Base-by-base conservation (phyloP, 225 moss, liverwort and hornwort genomes). In the Thuidium tamariscinum region DNA sequence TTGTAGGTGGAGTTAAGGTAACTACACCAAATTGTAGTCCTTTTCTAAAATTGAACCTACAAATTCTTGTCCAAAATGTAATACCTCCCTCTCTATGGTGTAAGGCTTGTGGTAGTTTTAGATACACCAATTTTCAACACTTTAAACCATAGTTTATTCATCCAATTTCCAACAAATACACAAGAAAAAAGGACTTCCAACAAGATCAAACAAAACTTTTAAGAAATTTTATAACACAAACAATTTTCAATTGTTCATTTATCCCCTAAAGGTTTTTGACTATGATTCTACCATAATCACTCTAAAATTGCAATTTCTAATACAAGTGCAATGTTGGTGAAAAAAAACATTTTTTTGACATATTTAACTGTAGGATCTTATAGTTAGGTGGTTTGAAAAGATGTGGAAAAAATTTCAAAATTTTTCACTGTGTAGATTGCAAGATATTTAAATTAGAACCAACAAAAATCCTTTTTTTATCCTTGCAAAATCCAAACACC, bases 11-110 rank as follows among this genome's bases (percentile, higher is more conserved):
- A 27, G 0, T 42, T 5, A 44, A 16, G 10, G 16, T 44, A 27
- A 10, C 3, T 42, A 1, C 1, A 5, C 2, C 16, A 27, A 69
- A 42, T 3, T 16, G 0, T 27, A 4, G 3, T 5, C 26, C 0
- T 42, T 37, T 42, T 42, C 5, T 16, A 70, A 44, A 42, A 42
- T 16, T 9, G 7, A 2, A 0, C 2, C 27, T 70, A 27, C 5
- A 70, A 42, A 9, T 42, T 70, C 2, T 42, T 16, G 16, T 26
- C 27, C 27, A 42, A 42, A 41, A 42, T 44, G 2, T 5, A 42
- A 26, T 16, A 5, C 26, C 4, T 27, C n/a, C n/a, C 5, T 1
- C 5, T 9, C 26, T 26, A 41, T 69, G 9, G 25, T 14, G 2
- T 13, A 11, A 49, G 26, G 11, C 15, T 13, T 41, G 0, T 0